These are phyloP conservation scores for Amanita molliuscula DNA, from an alignment of 768 basidiomycete species.

Conservation along the genomic window DNA sequence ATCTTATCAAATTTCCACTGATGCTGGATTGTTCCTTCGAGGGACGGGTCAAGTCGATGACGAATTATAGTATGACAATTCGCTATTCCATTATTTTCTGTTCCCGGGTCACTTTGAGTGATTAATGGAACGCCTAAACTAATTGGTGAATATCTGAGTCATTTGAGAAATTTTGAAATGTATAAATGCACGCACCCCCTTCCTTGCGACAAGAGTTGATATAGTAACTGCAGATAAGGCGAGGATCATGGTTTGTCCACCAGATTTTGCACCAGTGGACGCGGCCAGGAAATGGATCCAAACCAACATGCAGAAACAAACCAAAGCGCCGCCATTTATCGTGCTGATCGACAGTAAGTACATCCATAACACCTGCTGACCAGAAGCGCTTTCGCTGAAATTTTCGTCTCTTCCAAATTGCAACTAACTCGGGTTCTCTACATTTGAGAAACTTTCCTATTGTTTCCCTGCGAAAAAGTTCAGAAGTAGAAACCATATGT, in stretches of 20 bases:
- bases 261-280: slow-evolving; percentile 29
- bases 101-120: slow-evolving; percentile 33
- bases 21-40: slow-evolving; percentile 30
- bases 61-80: slow-evolving; percentile 30
- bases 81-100: slow-evolving; percentile 34
- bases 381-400: slow-evolving; percentile 22
- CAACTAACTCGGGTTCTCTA: slow-evolving; percentile 12
- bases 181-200: slow-evolving; percentile 5
- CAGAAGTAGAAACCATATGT: too few relatives aligned
- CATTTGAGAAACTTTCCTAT: too few relatives aligned
- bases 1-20: slow-evolving; percentile 22
- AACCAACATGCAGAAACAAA: slow-evolving; percentile 20
- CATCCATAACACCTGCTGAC: slow-evolving; percentile 31
- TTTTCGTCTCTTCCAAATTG: slow-evolving; percentile 5
- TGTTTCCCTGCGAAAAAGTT: too few relatives aligned
- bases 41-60: slow-evolving; percentile 27
- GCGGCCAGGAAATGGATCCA: slow-evolving; percentile 24
- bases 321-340: slow-evolving; percentile 35
- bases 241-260: slow-evolving; percentile 30
- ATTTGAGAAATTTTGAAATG: slow-evolving; percentile 1
- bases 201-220: slow-evolving; percentile 15
- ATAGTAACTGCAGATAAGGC: slow-evolving; percentile 24
- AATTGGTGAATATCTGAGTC: neutral
- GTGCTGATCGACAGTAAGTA: slow-evolving; percentile 31
- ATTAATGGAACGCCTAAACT: slow-evolving; percentile 24